Evolutionary conservation across 176 grass and related monocot species (phyloP).

Genomic region (barley (Hordeum vulgare)): DNA sequence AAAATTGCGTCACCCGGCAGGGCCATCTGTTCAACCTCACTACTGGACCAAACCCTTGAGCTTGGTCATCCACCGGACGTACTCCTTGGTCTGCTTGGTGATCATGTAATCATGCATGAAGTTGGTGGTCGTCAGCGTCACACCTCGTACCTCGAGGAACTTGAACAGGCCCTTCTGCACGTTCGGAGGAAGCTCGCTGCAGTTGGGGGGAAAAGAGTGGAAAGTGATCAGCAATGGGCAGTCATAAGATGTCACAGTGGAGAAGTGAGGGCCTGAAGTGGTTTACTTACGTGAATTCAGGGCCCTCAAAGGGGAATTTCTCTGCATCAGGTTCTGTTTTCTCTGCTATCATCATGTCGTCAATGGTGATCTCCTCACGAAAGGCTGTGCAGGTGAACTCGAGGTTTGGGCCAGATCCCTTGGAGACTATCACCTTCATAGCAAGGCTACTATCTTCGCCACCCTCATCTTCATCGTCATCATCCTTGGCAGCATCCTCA

Average conservation of each 20-base stretch:
- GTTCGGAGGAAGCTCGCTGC: conserved; percentile 84
- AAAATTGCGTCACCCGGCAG: neutral
- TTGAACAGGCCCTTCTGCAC: conserved; percentile 95
- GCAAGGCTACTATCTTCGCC: conserved; percentile 49
- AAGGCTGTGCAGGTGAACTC: conserved; percentile 86
- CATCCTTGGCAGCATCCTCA: conserved; percentile 21
- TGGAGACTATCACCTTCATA: conserved; percentile 63
- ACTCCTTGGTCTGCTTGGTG: conserved; percentile 82
- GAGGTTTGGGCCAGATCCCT: conserved; percentile 47
- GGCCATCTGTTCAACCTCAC: neutral
- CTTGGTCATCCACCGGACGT: conserved; percentile 77
- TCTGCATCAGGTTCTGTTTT: conserved; percentile 25
- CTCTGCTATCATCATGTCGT: conserved; percentile 69
- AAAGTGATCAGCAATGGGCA: neutral
- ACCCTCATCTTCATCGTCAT: conserved; percentile 16
- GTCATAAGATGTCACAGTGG: neutral
- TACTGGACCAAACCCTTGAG: conserved; percentile 71
- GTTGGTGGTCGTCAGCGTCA: conserved; percentile 66
- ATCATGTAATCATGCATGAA: conserved; percentile 94
- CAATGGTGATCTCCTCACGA: conserved; percentile 72
- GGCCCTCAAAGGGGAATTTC: conserved; percentile 68
- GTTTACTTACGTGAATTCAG: conserved; percentile 72
- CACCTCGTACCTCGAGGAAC: conserved; percentile 68
- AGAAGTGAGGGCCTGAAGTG: neutral
- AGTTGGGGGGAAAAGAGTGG: neutral